phyloP scores from a whole-genome alignment of 2,329 filamentous ascomycete species.

The Claviceps sp. region DNA sequence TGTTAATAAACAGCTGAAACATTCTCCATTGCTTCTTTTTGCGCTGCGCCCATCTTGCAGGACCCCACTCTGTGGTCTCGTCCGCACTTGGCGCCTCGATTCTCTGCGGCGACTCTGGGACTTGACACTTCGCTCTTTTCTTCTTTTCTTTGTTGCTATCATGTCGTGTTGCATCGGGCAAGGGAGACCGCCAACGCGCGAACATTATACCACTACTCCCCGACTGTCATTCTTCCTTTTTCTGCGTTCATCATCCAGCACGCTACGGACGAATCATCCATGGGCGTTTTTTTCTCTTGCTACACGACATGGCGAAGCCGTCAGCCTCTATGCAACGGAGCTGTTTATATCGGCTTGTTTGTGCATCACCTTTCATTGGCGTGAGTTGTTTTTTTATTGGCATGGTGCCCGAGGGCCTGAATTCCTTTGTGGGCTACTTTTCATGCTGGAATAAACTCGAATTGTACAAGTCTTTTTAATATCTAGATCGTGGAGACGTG shows the following conservation, averaged over 20 bases:
- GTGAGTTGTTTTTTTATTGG: not conserved
- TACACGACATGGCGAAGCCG: conserved; percentile 1
- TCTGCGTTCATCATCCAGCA: not conserved
- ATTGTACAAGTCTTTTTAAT: conserved; percentile 5
- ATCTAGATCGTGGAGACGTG: conserved; percentile 1
- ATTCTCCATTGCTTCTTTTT: not conserved
- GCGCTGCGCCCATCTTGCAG: not conserved
- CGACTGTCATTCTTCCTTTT: not conserved
- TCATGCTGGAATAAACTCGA: not conserved
- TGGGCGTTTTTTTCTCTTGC: conserved; percentile 6
- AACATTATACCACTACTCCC: conserved; percentile 4
- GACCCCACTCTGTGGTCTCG: not conserved
- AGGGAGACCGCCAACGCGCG: conserved; percentile 4
- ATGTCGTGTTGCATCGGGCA: conserved; percentile 4
- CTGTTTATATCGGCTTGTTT: not conserved
- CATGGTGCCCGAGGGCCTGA: not conserved
- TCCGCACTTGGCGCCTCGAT: not conserved
- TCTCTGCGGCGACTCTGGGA: not conserved
- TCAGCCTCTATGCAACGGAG: not conserved
- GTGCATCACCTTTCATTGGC: not conserved
- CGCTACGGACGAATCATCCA: conserved; percentile 4
- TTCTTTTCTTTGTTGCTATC: not conserved
- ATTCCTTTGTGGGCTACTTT: not conserved
- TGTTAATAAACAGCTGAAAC: not conserved
- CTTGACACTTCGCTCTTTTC: not conserved